These are phyloP conservation scores for Jaltomata sinuosa DNA, from an alignment of 257 asterid genomes.

Conservation along the genomic window DNA sequence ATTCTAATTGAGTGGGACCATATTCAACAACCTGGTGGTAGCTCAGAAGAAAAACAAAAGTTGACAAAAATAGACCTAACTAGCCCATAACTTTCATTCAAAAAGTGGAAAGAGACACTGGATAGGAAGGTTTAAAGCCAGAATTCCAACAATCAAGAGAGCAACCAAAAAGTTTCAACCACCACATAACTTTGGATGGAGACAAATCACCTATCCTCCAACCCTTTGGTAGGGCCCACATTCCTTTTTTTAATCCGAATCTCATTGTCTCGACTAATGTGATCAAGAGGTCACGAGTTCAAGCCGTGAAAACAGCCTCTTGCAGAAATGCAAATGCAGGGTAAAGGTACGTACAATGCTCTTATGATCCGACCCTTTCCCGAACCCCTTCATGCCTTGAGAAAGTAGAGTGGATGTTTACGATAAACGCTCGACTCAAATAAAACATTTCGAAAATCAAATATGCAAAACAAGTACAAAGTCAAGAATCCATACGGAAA, in stretches of 20 bases:
- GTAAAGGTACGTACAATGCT: too few species aligned
- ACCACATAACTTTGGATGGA: neutral
- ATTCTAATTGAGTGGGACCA: neutral
- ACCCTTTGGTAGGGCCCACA: neutral
- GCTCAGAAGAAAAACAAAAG: neutral
- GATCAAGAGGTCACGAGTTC: too few species aligned
- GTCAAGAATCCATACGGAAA: too few species aligned
- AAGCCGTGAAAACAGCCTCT: too few species aligned
- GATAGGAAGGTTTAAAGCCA: slow-evolving; percentile 3
- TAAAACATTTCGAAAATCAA: too few species aligned
- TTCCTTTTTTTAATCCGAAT: neutral
- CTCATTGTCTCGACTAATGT: fast-evolving
- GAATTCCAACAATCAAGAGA: slow-evolving; percentile 6
- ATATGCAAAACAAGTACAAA: too few species aligned
- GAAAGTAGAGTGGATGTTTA: too few species aligned
- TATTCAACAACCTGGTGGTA: neutral
- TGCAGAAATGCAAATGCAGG: too few species aligned
- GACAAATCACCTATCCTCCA: neutral
- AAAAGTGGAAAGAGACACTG: neutral
- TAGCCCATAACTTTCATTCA: neutral
- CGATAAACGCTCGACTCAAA: too few species aligned
- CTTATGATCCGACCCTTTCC: too few species aligned
- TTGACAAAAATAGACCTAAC: neutral
- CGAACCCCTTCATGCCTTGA: too few species aligned
- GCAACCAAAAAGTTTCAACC: slow-evolving; percentile 5